Evolutionary conservation across 805 yeast genomes (phyloP), one percentile per base, ranked within the genome.

Genomic region (Lipomyces yamanashiensis): DNA sequence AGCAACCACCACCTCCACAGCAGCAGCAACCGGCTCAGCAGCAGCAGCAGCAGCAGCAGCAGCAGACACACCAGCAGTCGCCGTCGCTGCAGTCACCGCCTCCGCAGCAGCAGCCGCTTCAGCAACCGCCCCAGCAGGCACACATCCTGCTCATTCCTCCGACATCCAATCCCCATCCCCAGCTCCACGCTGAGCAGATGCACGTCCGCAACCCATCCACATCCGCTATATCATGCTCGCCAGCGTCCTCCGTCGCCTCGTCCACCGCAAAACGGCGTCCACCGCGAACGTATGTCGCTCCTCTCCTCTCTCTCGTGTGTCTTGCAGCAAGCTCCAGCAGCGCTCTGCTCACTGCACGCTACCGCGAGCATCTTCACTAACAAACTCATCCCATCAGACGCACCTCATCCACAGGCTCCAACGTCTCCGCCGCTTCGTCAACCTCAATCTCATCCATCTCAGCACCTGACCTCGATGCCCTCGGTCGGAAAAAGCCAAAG

Each of bases 401-500:
- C 28, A 64, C 67, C n/a, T 58, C 67, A 1, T 64, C 67, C 5
- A 64, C 65, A 19, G 65, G 67, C 56, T 64, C 67, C 7, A 61
- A 49, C 37, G 65, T 54, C 54, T 64, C 67, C 8, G 57, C 54
- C 10, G 62, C 61, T 7, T 64, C 67, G 2, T 47, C 44, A 21
- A 56, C 67, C 40, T 64, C 67, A 13, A 49, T 58, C 33, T 59
- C 62, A 5, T 58, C 67, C 15, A 37, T 50, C 12, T 52, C 58
- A 9, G 57, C 59, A 1, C 51, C 67, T 17, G 68, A 65, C 50
- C 55, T 62, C 48, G 68, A 65, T 48, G 63, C 66, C 7, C 67
- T 65, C 40, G 68, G 68, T 33, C 63, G 68, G 28, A 65, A 65
- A 33, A 65, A 65, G 52, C 69, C 69, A 21, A 67, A 67, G 47